Base-by-base conservation (phyloP, 345 rosid genomes). In the Triadica sebifera region DNA sequence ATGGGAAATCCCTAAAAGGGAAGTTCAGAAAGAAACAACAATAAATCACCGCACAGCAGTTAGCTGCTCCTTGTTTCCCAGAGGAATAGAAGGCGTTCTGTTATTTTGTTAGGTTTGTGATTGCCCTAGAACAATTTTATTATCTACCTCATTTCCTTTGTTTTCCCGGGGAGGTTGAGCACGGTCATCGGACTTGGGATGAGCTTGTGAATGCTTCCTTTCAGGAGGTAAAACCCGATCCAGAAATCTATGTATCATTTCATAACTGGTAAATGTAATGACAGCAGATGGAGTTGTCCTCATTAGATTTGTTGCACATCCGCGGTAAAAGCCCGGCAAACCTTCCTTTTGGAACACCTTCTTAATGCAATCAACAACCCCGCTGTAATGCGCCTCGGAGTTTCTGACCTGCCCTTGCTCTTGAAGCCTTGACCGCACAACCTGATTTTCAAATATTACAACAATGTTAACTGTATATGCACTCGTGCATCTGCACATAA, bases 271-370 rank as follows among this genome's bases (percentile, higher is more conserved):
- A 75, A 92, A 89, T 61, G 97, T 92, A 52, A 90, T 92, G 52
- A 90, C 89, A 45, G 95, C 97, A 3, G 97, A 90, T 57, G 97
- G 97, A 56, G 95, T 90, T 15, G 95, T 92, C 87, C 95, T 85
- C 66, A 92, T 56, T 12, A 90, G 80, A 65, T 92, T 92, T 22
- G 97, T 90, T 7, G 89, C 97, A 72, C 91, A 92, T 51, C 97
- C 97, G 43, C 97, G 95, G 82, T 92, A 92, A 71, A 92, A 86
- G 34, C 95, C 97, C 0, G 86, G 83, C 57, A 89, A 25, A 71
- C 95, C 93, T 77, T 95, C 94, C 75, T 86, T 89, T 57, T 76
- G 86, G 70, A 83, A 81, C 70, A 93, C 94, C 81, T 87, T 89
- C 85, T 75, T 89, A 52, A 90, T 65, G 72, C 98, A 95, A 80